A percentile compares a stretch with the other conserved stretches of the same genome.
Conservation (phyloP, 208 protist genomes). For the Trypanosoma rangeli region DNA sequence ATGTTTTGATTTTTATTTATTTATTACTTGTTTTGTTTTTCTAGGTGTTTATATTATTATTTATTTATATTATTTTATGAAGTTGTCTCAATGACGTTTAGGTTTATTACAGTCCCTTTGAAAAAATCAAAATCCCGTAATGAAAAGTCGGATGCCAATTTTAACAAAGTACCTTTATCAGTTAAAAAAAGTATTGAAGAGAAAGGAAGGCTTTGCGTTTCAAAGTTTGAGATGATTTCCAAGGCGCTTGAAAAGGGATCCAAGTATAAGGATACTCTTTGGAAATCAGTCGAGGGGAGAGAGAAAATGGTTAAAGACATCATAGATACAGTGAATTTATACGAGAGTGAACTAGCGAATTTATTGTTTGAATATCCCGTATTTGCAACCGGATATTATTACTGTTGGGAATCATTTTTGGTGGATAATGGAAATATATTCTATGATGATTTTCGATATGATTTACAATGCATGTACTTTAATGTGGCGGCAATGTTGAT, state of each 20-base stretch:
- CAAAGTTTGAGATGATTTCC: slow-evolving; percentile 34
- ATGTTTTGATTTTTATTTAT: slow-evolving; percentile 21
- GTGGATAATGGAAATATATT: slow-evolving; percentile 34
- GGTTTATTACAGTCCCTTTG: slow-evolving; percentile 36
- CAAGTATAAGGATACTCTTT: slow-evolving; percentile 15
- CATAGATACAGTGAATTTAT: slow-evolving; percentile 36
- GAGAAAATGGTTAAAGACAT: slow-evolving; percentile 39
- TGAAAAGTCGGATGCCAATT: slow-evolving; percentile 29
- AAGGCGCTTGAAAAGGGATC: slow-evolving; percentile 31
- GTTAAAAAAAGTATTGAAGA: slow-evolving; percentile 44
- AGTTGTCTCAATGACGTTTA: slow-evolving; percentile 9
- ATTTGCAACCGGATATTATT: slow-evolving; percentile 48
- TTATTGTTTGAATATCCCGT: slow-evolving; percentile 35
- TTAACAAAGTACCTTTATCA: slow-evolving; percentile 31
- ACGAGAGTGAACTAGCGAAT: slow-evolving; percentile 29
- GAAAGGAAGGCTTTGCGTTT: slow-evolving; percentile 36
- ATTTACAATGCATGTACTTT: slow-evolving; percentile 64
- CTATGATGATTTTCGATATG: slow-evolving; percentile 77
- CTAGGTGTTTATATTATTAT: slow-evolving; percentile 15
- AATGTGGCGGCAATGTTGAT: slow-evolving; percentile 53
- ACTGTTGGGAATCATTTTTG: slow-evolving; percentile 56
- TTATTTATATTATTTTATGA: slow-evolving; percentile 4
- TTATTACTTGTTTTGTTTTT: slow-evolving; percentile 28
- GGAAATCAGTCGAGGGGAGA: slow-evolving; percentile 23
- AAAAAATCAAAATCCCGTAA: slow-evolving; percentile 20